A percentile compares a stretch with the other conserved stretches of the same genome.
Conservation (phyloP, 768 basidiomycete species). For the Clitopilus hobsonii region DNA sequence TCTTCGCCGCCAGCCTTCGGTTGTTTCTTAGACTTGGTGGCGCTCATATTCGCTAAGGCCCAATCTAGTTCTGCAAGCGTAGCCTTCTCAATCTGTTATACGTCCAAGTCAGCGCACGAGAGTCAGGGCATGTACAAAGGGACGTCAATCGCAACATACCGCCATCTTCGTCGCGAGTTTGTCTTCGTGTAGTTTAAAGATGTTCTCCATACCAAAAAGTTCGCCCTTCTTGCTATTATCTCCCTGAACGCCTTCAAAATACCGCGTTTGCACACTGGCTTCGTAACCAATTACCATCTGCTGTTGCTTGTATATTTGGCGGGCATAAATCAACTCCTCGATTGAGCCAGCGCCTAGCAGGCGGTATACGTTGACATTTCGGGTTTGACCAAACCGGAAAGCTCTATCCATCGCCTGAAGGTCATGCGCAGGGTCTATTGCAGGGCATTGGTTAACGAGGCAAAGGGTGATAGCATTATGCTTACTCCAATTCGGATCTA, state of each 20-base stretch:
- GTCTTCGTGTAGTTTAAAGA: slow-evolving; percentile 73
- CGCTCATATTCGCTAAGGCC: slow-evolving; percentile 68
- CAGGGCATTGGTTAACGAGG: slow-evolving; percentile 3
- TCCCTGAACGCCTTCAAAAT: slow-evolving; percentile 81
- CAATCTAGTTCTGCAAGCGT: slow-evolving; percentile 73
- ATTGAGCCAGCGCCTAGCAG: slow-evolving; percentile 83
- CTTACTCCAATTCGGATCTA: slow-evolving; percentile 95
- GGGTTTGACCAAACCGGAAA: slow-evolving; percentile 81
- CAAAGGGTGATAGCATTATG: slow-evolving; percentile 4
- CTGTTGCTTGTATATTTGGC: slow-evolving; percentile 91
- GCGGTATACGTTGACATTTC: slow-evolving; percentile 81
- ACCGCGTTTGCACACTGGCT: slow-evolving; percentile 81
- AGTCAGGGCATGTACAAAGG: not conserved
- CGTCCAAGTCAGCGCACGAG: not conserved
- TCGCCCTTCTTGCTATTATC: slow-evolving; percentile 73
- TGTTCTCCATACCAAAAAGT: slow-evolving; percentile 81
- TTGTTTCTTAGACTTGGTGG: slow-evolving; percentile 28
- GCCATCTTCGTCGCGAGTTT: slow-evolving; percentile 69
- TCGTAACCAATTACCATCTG: slow-evolving; percentile 90
- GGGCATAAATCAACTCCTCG: slow-evolving; percentile 84
- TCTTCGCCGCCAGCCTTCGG: slow-evolving; percentile 26
- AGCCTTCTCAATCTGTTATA: slow-evolving; percentile 69
- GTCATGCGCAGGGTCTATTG: slow-evolving; percentile 88
- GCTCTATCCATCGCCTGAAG: slow-evolving; percentile 88
- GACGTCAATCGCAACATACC: slow-evolving; percentile 28